Conservation (phyloP, 2,329 filamentous ascomycete genomes). For the Ophiostoma australiae region DNA sequence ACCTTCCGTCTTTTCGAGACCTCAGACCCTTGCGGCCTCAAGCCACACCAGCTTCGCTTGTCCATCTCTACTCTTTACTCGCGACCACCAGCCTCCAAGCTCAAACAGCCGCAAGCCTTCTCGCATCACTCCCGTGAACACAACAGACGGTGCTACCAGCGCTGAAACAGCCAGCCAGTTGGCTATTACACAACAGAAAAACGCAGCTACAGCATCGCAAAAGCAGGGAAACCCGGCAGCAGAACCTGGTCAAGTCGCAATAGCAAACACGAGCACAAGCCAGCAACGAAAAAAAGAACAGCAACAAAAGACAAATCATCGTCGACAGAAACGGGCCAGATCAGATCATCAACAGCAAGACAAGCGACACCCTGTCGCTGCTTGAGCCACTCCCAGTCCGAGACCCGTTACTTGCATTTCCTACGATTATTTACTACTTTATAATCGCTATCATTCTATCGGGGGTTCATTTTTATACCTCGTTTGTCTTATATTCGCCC, state of each 20-base stretch:
- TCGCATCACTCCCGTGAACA: not conserved
- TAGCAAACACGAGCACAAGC: not conserved
- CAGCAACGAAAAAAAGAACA: not conserved
- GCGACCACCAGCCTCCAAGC: not conserved
- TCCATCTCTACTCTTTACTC: not conserved
- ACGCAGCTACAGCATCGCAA: not conserved
- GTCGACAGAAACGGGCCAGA: not conserved
- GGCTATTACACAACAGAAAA: not conserved
- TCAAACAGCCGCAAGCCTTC: not conserved
- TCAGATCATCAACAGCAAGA: not conserved
- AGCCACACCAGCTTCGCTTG: not conserved
- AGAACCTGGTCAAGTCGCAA: not conserved
- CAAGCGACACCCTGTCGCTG: not conserved
- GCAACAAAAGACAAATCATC: not conserved
- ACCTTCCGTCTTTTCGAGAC: not conserved
- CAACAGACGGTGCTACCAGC: not conserved
- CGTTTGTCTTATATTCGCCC: not conserved
- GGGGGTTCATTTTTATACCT: not conserved
- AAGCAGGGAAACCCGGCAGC: not conserved
- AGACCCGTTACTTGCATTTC: conserved; percentile 6
- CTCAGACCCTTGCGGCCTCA: not conserved
- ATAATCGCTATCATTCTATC: not conserved
- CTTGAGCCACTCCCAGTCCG: not conserved
- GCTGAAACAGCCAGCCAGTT: not conserved
- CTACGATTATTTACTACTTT: not conserved